Evolutionary conservation across 306 rosid genomes (phyloP).

Genomic region (Sechiopsis laciniata): DNA sequence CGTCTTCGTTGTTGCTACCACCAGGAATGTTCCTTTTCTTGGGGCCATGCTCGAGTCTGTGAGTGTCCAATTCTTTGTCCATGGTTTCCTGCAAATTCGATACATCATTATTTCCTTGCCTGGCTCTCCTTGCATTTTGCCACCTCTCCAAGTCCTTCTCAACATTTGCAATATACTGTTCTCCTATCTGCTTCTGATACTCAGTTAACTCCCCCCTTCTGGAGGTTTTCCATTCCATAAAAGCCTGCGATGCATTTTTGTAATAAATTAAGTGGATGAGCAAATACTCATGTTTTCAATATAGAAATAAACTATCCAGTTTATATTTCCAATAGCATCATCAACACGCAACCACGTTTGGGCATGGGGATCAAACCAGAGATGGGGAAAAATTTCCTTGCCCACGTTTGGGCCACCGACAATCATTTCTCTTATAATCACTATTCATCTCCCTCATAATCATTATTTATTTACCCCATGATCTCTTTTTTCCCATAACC

Average conservation of each 20-base stretch:
- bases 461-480: too few species aligned
- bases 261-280: not conserved
- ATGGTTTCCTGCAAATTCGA: slow-evolving; percentile 90
- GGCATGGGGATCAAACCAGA: not conserved
- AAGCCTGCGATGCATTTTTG: slow-evolving; percentile 45
- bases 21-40: slow-evolving; percentile 82
- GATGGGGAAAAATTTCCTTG: too few species aligned
- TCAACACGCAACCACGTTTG: slow-evolving; percentile 29
- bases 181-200: slow-evolving; percentile 83
- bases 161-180: slow-evolving; percentile 74
- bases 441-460: too few species aligned
- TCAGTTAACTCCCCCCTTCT: slow-evolving; percentile 80
- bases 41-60: slow-evolving; percentile 98
- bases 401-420: slow-evolving; percentile 1
- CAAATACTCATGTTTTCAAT: not conserved
- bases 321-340: not conserved
- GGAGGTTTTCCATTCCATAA: slow-evolving; percentile 74
- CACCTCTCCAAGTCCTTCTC: slow-evolving; percentile 94
- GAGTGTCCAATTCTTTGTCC: slow-evolving; percentile 96
- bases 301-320: slow-evolving; percentile 3
- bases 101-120: slow-evolving; percentile 50
- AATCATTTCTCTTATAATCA: not conserved
- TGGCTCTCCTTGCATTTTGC: slow-evolving; percentile 78
- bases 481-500: too few species aligned
- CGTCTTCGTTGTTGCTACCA: slow-evolving; percentile 70